Evolutionary conservation across 805 yeast genomes (phyloP), one percentile per base, ranked within the genome.

Genomic region (Teunomyces kruisii): DNA sequence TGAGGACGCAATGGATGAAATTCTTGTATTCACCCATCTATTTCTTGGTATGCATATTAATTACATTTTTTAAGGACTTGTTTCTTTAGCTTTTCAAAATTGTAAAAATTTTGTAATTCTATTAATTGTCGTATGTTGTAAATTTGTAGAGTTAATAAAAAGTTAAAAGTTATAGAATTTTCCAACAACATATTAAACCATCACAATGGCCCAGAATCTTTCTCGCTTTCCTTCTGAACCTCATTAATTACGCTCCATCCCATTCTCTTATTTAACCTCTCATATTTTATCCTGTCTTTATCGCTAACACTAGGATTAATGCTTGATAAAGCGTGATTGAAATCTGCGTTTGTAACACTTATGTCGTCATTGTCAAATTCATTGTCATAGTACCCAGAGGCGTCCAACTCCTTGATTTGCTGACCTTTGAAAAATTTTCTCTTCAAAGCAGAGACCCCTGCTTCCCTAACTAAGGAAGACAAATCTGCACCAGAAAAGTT

Each of bases 401-500:
- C 57, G 51, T 70, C 73, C 53, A 59, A 64, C 62, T 64, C 71
- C 58, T 49, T 70, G 54, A 64, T 70, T 42, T 63, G 50, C 45
- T 69, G 73, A 17, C 67, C 67, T 13, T 55, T 56, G 64, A 86
- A 86, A 52, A 86, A 84, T 55, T 78, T 83, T 62, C 83, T 81
- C 62, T 89, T 86, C 62, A 91, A 74, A 1, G 97, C 95, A 42
- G 80, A 68, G 5, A 90, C 94, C 53, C 96, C 90, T n/a, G 98
- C 96, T 60, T 94, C 98, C 57, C 97, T 77, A 1, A 88, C 92
- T 46, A 94, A 68, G 2, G 97, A 89, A 1, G 96, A 89, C 45
- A 94, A 74, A 73, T 94, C 99, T 0, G 99, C 99, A 61, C 99
- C 99, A 3, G 96, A 86, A 61, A 88, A 94, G 67, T 89, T 92